A percentile compares a stretch with the other conserved stretches of the same genome.
phyloP scores from a whole-genome alignment of 2,329 filamentous ascomycete genomes.

The Botrytis hyacinthi region DNA sequence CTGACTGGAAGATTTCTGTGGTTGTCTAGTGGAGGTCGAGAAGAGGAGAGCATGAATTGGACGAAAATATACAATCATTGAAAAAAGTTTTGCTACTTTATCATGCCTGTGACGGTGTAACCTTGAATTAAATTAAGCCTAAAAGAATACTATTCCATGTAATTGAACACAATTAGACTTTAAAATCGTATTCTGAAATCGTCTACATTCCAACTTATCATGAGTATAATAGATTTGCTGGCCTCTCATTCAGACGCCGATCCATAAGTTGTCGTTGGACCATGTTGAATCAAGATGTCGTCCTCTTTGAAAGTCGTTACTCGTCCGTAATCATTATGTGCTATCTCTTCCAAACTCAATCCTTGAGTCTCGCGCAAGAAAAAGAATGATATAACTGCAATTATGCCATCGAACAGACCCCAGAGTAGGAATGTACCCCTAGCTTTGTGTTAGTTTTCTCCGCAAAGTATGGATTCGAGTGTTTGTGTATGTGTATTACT shows the following conservation, averaged over 20 bases:
- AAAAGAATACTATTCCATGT: neutral
- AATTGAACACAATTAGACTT: neutral
- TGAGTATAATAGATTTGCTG: neutral
- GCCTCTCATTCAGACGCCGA: neutral
- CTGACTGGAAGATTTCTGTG: neutral
- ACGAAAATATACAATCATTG: neutral
- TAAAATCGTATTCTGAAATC: neutral
- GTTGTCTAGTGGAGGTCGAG: neutral
- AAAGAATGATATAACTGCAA: neutral
- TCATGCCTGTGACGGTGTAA: neutral
- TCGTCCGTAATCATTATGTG: neutral
- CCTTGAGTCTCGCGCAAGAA: neutral
- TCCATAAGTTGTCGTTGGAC: neutral
- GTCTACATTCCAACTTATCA: neutral
- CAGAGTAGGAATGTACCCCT: neutral
- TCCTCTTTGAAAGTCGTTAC: neutral
- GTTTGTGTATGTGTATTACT: neutral
- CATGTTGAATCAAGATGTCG: neutral
- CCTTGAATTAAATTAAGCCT: neutral
- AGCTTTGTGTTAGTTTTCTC: neutral
- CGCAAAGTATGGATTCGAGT: neutral
- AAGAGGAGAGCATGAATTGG: neutral
- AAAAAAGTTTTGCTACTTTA: neutral
- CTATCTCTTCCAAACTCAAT: neutral
- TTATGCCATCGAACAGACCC: neutral